Evolutionary conservation across 257 asterid species (phyloP).

Genomic region (Solanum boliviense): DNA sequence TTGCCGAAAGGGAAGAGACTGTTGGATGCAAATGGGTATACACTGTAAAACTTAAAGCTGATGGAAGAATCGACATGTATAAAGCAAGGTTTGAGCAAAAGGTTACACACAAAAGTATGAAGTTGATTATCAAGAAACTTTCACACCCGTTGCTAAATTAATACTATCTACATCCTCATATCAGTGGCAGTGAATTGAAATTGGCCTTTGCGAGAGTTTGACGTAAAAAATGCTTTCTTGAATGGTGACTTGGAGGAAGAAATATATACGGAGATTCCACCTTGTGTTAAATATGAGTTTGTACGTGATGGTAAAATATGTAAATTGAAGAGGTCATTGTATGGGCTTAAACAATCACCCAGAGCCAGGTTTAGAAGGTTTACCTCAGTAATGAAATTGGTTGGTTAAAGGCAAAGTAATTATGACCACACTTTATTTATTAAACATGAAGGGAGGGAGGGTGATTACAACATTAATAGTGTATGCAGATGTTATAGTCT

Average conservation of each 20-base stretch:
- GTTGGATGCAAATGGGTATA: not conserved
- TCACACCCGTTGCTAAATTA: too few species aligned
- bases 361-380: not conserved
- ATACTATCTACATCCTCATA: too few species aligned
- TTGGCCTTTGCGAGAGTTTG: not conserved
- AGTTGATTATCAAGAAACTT: too few species aligned
- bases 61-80: not conserved
- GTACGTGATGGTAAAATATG: not conserved
- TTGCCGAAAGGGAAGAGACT: not conserved
- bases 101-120: too few species aligned
- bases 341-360: too few species aligned
- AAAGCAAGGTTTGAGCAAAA: not conserved
- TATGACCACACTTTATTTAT: not conserved
- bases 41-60: not conserved
- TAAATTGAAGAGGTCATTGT: not conserved
- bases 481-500: not conserved
- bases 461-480: too few species aligned
- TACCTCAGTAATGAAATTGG: not conserved
- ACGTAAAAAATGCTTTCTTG: not conserved
- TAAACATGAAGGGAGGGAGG: not conserved
- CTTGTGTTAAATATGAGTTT: not conserved
- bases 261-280: not conserved
- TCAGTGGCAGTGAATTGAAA: not conserved
- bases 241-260: not conserved
- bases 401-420: not conserved